Percentiles rank a stretch among this genome's conserved stretches.
These are phyloP conservation scores for Pseudozyma thailandica DNA, from an alignment of 1,284 basidiomycete species.

Conservation along the genomic window DNA sequence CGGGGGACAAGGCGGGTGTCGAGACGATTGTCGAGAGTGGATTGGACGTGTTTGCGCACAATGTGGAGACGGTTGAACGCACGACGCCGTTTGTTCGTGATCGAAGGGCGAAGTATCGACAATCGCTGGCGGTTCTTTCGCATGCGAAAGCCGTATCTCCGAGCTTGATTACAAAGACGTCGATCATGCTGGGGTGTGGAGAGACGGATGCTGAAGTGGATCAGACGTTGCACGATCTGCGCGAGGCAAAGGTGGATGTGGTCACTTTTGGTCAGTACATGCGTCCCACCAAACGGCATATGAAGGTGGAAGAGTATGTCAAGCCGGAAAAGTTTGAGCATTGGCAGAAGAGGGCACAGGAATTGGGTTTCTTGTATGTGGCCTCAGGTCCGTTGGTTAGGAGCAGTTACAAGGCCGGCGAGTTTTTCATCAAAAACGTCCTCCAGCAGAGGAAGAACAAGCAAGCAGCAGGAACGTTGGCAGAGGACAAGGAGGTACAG, in stretches of 20 bases:
- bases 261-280: constrained; percentile 99
- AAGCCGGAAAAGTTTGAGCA: constrained; percentile 89
- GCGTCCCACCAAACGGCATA: constrained; percentile 97
- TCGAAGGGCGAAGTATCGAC: constrained; percentile 89
- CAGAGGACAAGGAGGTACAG: background rate
- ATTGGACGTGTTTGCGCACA: constrained; percentile 97
- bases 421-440: constrained; percentile 68
- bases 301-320: constrained; percentile 98
- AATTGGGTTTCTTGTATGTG: constrained; percentile 95
- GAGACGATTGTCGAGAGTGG: constrained; percentile 86
- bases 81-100: constrained; percentile 95
- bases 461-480: background rate
- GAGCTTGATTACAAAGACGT: constrained; percentile 93
- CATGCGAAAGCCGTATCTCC: constrained; percentile 74
- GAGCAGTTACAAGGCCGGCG: constrained; percentile 88
- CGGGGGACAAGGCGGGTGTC: constrained; percentile 80
- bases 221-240: constrained; percentile 85
- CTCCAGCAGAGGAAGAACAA: constrained; percentile 46
- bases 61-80: constrained; percentile 92
- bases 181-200: constrained; percentile 97
- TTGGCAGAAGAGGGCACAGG: constrained; percentile 90
- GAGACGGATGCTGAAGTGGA: constrained; percentile 86
- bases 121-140: constrained; percentile 84
- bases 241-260: constrained; percentile 89
- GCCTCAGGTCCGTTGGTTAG: constrained; percentile 95